Evolutionary conservation across 140 eudicot genomes (phyloP).

Genomic region (Senecio squalidus): DNA sequence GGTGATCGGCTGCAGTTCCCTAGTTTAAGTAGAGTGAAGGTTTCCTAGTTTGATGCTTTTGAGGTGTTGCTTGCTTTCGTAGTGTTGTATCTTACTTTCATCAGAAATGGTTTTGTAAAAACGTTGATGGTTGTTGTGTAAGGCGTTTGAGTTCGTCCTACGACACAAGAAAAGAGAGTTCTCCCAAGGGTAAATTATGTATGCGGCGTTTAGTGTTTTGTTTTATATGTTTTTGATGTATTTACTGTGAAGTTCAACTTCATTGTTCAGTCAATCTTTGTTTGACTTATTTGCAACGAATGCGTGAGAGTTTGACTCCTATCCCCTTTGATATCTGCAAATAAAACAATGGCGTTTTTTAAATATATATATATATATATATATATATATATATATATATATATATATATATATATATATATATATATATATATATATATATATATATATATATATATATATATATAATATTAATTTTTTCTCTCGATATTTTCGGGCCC

Average conservation of each 20-base stretch:
- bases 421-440: too few species aligned
- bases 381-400: too few species aligned
- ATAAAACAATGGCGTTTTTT: too few species aligned
- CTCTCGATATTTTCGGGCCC: too few species aligned
- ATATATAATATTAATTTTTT: too few species aligned
- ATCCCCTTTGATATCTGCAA: not conserved
- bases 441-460: too few species aligned
- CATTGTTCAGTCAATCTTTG: not conserved
- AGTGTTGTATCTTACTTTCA: not conserved
- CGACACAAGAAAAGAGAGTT: not conserved
- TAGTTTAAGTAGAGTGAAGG: conserved; percentile 23
- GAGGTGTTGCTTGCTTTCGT: not conserved
- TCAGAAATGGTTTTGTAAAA: conserved; percentile 22
- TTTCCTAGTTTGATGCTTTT: conserved; percentile 1
- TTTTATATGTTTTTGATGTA: not conserved
- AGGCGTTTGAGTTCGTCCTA: conserved; percentile 13
- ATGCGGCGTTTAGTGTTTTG: too few species aligned
- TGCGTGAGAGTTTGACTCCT: not conserved
- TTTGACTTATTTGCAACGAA: not conserved
- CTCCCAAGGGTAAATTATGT: not conserved
- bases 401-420: too few species aligned
- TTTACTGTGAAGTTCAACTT: not conserved
- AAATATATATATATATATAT: too few species aligned
- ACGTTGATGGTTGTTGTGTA: conserved; percentile 8
- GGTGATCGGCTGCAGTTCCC: not conserved